These are phyloP conservation scores for Cordyceps fumosorosea DNA, from an alignment of 2,329 filamentous ascomycete species.

Conservation along the genomic window DNA sequence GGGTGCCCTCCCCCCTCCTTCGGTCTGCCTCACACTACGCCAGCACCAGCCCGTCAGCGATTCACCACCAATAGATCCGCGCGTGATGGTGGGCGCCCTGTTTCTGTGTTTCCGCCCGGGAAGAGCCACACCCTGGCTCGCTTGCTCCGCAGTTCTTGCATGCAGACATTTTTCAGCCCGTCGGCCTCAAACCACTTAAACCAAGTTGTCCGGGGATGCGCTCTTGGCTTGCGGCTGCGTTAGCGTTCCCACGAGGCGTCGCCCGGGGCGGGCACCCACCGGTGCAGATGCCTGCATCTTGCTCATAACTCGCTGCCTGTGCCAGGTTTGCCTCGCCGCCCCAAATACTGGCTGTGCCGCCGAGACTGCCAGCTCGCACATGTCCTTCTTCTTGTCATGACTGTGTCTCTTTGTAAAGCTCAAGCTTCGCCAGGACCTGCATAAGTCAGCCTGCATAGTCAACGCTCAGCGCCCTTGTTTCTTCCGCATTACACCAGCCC, in stretches of 20 bases:
- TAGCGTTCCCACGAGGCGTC: constrained; percentile 12
- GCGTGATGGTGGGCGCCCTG: not conserved
- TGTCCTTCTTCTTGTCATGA: not conserved
- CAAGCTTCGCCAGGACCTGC: not conserved
- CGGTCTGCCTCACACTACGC: constrained; percentile 4
- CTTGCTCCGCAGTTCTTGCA: not conserved
- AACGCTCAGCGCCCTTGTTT: not conserved
- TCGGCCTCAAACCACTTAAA: not conserved
- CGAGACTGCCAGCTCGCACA: not conserved
- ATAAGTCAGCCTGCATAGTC: not conserved
- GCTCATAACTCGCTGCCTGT: not conserved
- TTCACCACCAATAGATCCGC: constrained; percentile 6
- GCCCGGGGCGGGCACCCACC: not conserved
- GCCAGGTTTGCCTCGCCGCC: not conserved
- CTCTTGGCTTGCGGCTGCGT: constrained; percentile 3
- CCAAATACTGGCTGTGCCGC: constrained; percentile 6
- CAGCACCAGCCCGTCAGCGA: constrained; percentile 5
- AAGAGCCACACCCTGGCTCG: not conserved
- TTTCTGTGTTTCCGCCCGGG: not conserved
- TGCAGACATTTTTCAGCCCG: constrained; percentile 2
- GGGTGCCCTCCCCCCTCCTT: not conserved
- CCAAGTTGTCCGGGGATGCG: not conserved
- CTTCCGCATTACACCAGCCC: not conserved
- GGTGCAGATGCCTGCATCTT: constrained; percentile 1
- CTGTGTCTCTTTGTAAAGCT: not conserved